A percentile compares a stretch with the other conserved stretches of the same genome.
phyloP scores from a whole-genome alignment of 768 basidiomycete genomes.

The Leccinum olivaceopallidum region DNA sequence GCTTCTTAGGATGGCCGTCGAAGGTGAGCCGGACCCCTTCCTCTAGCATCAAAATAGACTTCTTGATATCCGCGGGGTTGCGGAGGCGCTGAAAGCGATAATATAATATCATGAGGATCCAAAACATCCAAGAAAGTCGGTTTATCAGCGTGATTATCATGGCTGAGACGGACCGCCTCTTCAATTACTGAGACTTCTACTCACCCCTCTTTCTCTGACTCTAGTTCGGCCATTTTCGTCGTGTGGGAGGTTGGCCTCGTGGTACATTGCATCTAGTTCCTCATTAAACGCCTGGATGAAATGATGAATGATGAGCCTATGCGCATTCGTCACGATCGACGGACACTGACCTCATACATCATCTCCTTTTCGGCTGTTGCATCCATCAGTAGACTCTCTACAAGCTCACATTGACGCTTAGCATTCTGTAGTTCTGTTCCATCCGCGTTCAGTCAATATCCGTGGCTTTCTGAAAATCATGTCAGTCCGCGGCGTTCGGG shows the following conservation, averaged over 20 bases:
- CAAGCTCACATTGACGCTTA: slow-evolving; percentile 74
- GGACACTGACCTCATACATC: slow-evolving; percentile 76
- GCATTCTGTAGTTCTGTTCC: slow-evolving; percentile 59
- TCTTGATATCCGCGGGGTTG: too few relatives aligned
- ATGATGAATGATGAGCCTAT: slow-evolving; percentile 4
- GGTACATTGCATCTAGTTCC: slow-evolving; percentile 89
- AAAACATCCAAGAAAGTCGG: too few relatives aligned
- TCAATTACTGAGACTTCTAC: slow-evolving; percentile 27
- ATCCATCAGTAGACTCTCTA: slow-evolving; percentile 78
- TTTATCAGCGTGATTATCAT: too few relatives aligned
- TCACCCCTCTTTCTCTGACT: slow-evolving; percentile 80
- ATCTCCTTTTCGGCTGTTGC: slow-evolving; percentile 87
- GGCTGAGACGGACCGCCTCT: too few relatives aligned
- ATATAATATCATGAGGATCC: too few relatives aligned
- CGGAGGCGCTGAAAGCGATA: too few relatives aligned
- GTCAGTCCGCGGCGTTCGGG: not conserved
- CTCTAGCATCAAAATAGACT: too few relatives aligned
- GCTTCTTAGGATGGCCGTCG: too few relatives aligned
- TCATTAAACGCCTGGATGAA: slow-evolving; percentile 82
- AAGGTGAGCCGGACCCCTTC: too few relatives aligned
- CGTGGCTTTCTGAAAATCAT: slow-evolving; percentile 45
- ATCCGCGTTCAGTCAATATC: slow-evolving; percentile 62
- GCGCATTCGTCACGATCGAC: not conserved
- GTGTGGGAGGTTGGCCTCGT: slow-evolving; percentile 77
- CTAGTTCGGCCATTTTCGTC: slow-evolving; percentile 71